Conservation (phyloP, 495 filamentous ascomycete species). For the Penicillium verhagenii region DNA sequence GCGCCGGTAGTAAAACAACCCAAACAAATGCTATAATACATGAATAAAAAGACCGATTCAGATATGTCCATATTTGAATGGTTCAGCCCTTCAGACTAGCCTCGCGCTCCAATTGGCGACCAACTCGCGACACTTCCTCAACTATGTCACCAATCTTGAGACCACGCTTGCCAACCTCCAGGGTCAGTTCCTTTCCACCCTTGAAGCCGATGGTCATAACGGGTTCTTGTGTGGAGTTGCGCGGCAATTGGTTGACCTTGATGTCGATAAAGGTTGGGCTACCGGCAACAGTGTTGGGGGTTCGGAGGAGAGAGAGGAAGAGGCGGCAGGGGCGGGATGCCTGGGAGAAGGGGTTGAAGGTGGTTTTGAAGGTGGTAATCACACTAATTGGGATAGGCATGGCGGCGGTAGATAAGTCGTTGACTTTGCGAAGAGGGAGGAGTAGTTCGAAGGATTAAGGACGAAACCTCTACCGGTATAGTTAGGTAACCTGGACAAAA, state of each 20-base stretch:
- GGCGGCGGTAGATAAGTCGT: conserved; percentile 24
- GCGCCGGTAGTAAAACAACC: conserved; percentile 6
- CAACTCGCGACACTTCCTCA: conserved; percentile 89
- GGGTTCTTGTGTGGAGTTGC: conserved; percentile 52
- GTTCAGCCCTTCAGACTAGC: conserved; percentile 70
- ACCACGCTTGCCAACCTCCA: conserved; percentile 80
- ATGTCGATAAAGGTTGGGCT: conserved; percentile 73
- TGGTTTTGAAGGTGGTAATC: conserved; percentile 76
- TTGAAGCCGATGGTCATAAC: conserved; percentile 68
- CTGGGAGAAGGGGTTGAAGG: conserved; percentile 88
- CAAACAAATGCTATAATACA: conserved; percentile 27
- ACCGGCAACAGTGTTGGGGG: conserved; percentile 63
- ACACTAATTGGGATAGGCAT: conserved; percentile 71
- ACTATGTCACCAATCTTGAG: conserved; percentile 83
- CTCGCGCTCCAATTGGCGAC: conserved; percentile 72
- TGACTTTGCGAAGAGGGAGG: neutral
- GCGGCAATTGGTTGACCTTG: conserved; percentile 64
- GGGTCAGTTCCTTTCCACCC: conserved; percentile 47
- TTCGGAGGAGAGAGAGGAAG: conserved; percentile 77
- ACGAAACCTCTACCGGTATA: neutral
- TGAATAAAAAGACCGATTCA: conserved; percentile 17
- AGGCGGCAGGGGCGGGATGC: conserved; percentile 75
- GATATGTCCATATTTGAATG: neutral
- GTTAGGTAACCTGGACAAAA: neutral
- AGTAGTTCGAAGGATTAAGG: neutral